phyloP scores from a whole-genome alignment of 164 flowering plant species.

The Sedum album region DNA sequence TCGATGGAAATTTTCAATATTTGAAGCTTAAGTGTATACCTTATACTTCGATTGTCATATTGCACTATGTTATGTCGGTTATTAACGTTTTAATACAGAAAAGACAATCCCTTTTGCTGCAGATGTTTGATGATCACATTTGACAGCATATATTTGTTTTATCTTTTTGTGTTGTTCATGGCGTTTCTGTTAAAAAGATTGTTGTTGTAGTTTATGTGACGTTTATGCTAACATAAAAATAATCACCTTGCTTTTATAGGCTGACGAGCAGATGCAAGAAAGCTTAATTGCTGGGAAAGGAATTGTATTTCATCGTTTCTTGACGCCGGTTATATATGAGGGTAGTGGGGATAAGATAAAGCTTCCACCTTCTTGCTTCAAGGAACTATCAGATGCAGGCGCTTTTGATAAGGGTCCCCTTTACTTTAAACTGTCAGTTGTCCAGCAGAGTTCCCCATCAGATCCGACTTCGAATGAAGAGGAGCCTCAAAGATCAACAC shows the following conservation, averaged over 20 bases:
- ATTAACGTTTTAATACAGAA: neutral
- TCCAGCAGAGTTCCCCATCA: constrained; percentile 29
- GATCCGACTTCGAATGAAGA: constrained; percentile 19
- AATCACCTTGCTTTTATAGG: constrained; percentile 2
- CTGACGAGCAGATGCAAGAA: constrained; percentile 13
- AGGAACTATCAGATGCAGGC: constrained; percentile 78
- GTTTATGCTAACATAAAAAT: neutral
- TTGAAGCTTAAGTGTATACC: neutral
- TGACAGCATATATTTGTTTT: neutral
- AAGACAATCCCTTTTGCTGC: neutral
- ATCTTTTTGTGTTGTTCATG: neutral
- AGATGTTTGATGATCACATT: neutral
- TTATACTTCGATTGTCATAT: no score
- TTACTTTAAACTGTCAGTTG: constrained; percentile 53
- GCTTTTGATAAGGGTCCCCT: constrained; percentile 95
- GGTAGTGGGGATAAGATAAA: constrained; percentile 90
- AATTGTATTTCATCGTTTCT: constrained; percentile 42
- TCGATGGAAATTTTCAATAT: neutral
- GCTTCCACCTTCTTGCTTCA: constrained; percentile 79
- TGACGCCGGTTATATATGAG: constrained; percentile 63
- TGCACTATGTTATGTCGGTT: neutral
- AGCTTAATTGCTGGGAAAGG: constrained; percentile 14
- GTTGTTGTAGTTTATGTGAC: neutral
- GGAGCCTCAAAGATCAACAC: constrained; percentile 33
- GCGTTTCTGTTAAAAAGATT: neutral